Percentiles rank a stretch among this genome's conserved stretches.
These are phyloP conservation scores for Coniochaeta pulveracea DNA, from an alignment of 2,329 filamentous ascomycete genomes.

Conservation along the genomic window DNA sequence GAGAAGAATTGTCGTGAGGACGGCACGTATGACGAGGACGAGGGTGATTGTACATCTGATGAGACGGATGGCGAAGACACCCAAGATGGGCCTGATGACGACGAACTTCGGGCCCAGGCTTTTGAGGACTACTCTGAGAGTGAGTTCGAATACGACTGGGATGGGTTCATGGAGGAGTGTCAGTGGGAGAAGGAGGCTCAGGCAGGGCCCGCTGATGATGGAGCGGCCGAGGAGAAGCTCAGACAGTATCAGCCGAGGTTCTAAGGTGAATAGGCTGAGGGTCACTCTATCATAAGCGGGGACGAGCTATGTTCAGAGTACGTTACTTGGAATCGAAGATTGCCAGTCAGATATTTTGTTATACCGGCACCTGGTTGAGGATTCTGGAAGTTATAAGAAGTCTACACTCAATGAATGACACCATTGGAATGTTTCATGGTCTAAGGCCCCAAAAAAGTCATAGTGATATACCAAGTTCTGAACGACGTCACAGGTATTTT, in stretches of 20 bases:
- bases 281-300: no score
- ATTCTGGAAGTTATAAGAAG: no score
- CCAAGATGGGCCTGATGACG: slow-evolving; percentile 5
- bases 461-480: no score
- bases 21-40: slow-evolving; percentile 16
- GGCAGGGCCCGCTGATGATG: not conserved
- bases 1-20: not conserved
- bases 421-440: no score
- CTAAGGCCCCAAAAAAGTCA: no score
- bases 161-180: slow-evolving; percentile 1
- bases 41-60: slow-evolving; percentile 1
- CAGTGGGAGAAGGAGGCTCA: not conserved
- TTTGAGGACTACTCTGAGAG: slow-evolving; percentile 3
- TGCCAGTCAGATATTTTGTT: no score
- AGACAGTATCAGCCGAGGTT: not conserved
- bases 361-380: no score
- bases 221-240: not conserved
- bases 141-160: slow-evolving; percentile 6
- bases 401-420: no score
- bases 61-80: slow-evolving; percentile 8
- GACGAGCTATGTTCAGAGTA: no score
- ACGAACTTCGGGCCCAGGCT: slow-evolving; percentile 8
- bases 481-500: no score
- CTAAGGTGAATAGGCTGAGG: no score
- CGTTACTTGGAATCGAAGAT: no score